Evolutionary conservation across 202 grass and related monocot genomes (phyloP), one percentile per base, ranked within the genome.

Genomic region (Miscanthus sacchariflorus): DNA sequence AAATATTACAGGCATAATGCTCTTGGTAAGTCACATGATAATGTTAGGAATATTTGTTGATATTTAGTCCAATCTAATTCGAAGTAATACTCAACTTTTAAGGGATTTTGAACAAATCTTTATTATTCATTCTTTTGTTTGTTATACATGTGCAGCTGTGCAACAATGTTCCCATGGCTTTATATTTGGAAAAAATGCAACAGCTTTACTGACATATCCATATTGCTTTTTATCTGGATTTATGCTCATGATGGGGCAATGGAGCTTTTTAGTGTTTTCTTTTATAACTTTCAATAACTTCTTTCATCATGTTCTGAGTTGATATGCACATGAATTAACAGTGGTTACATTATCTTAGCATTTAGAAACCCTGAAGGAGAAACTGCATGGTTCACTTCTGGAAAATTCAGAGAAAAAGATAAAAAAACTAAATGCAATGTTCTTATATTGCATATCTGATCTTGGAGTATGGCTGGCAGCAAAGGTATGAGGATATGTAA

Each of bases 401-500:
- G 73, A 83, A 81, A 84, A 50, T 46, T 73, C 82, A 14, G 80
- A 80, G 43, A 75, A 74, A 78, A 89, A 74, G 40, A 93, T 98
- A 78, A 87, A 69, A 58, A 87, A 5, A 73, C 56, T 95, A 78
- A 65, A 83, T 43, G 52, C 50, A 6, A 76, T 88, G 19, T 90
- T 98, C 78, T 48, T 80, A 70, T 95, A 92, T 83, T 98, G 95
- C 74, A 25, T 93, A 49, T n/a, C 9, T 76, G 36, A 95, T 58
- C 81, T 98, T 70, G 95, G 95, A 89, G 49, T 91, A 90, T 92
- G 93, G 90, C 64, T 90, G 73, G 88, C 91, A 54, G 80, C 83
- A 65, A 95, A 93, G 93, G 95, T 98, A 85, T 0, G 77, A 12
- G 13, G 68, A 40, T 59, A 71, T 71, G 30, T 58, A 12, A 0